Evolutionary conservation across 2,329 filamentous ascomycete genomes (phyloP).

Genomic region (Neofusicoccum sp.): DNA sequence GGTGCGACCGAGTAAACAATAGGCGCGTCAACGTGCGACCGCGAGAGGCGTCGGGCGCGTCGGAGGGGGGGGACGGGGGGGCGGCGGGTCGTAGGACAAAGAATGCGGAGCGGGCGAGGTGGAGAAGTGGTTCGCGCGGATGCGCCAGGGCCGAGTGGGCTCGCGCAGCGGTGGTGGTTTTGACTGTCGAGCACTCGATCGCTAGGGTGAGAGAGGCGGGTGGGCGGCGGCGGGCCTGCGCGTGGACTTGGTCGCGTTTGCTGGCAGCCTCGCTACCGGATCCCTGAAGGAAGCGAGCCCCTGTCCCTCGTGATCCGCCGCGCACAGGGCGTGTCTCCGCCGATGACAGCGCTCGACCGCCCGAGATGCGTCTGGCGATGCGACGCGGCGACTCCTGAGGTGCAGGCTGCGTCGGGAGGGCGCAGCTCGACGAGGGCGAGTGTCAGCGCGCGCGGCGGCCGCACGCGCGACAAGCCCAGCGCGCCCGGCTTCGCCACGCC

Average conservation of each 20-base stretch:
- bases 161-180: slow-evolving; percentile 3
- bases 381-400: slow-evolving; percentile 18
- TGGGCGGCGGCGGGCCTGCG: slow-evolving; percentile 7
- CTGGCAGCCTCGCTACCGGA: slow-evolving; percentile 7
- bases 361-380: slow-evolving; percentile 5
- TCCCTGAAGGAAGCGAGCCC: slow-evolving; percentile 12
- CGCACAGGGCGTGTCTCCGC: not conserved
- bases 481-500: not conserved
- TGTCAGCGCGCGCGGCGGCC: not conserved
- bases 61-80: not conserved
- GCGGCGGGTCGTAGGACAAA: slow-evolving; percentile 8
- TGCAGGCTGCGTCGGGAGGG: slow-evolving; percentile 9
- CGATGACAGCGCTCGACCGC: not conserved
- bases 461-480: not conserved
- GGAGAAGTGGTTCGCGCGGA: not conserved
- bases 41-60: slow-evolving; percentile 5
- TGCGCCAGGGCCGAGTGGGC: slow-evolving; percentile 1
- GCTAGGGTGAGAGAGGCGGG: slow-evolving; percentile 10
- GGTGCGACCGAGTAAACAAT: slow-evolving; percentile 19
- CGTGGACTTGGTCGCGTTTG: slow-evolving; percentile 11
- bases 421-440: not conserved
- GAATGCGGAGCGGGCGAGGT: slow-evolving; percentile 12
- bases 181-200: slow-evolving; percentile 6
- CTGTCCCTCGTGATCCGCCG: slow-evolving; percentile 9
- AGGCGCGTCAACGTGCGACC: slow-evolving; percentile 16